These are phyloP conservation scores for Talinum fruticosum DNA, from an alignment of 148 eudicot species.

Conservation along the genomic window DNA sequence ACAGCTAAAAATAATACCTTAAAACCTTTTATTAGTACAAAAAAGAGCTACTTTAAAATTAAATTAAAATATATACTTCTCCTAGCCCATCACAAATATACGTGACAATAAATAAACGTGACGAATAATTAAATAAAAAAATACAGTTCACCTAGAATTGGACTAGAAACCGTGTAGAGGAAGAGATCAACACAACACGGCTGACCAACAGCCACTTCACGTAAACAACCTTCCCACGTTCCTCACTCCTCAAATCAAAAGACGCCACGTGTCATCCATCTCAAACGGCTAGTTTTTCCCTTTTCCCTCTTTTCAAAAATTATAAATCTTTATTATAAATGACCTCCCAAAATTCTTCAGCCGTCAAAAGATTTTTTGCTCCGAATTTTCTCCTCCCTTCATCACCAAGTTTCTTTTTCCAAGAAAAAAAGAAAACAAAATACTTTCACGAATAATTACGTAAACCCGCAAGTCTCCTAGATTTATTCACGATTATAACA, in stretches of 20 bases:
- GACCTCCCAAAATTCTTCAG: not conserved
- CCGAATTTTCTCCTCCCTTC: not conserved
- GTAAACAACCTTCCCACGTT: not conserved
- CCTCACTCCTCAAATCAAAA: not conserved
- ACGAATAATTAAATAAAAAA: not conserved
- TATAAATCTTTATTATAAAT: not conserved
- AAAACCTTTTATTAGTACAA: no score
- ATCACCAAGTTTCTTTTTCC: not conserved
- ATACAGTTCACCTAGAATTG: not conserved
- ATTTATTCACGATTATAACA: not conserved
- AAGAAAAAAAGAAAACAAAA: no score
- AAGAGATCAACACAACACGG: conserved; percentile 2
- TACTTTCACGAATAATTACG: not conserved
- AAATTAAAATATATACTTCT: no score
- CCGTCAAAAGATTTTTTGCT: not conserved
- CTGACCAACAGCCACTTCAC: not conserved
- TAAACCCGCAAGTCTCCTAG: not conserved
- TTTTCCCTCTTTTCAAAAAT: not conserved
- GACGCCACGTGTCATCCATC: not conserved
- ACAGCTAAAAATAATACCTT: no score
- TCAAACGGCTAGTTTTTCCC: not conserved
- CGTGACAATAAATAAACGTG: not conserved
- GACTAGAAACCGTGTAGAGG: not conserved
- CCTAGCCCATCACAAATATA: no score
- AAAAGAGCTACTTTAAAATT: no score